Base-by-base conservation (phyloP, 495 filamentous ascomycete species). In the Beverwykella pulmonaria region DNA sequence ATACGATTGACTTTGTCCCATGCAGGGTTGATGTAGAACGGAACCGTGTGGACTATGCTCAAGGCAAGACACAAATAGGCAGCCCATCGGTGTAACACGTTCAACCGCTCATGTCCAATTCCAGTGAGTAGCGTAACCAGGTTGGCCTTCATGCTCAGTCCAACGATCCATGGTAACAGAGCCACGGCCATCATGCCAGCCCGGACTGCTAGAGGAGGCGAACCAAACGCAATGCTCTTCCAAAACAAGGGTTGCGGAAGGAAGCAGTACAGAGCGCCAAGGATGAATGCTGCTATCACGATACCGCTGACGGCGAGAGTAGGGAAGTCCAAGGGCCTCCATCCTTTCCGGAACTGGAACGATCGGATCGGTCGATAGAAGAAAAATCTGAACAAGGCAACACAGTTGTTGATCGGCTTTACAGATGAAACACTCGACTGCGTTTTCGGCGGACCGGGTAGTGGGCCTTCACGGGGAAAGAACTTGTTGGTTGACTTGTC, bases 161-260 rank as follows among this genome's bases (percentile, higher is more conserved):
- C 92, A 22, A 97, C 77, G 58, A 97, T 92, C 90, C 93, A 98
- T 5, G 93, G 93, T 23, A 93, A 88, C 89, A 96, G 90, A 26
- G 93, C 90, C 19, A 97, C 87, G 27, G 93, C 88, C 29, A 97
- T 85, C 93, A 98, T 98, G 46, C 93, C 93, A 15, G 92, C 84
- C 63, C 93, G 88, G 69, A 97, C 89, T 25, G 93, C 92, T 25
- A 98, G 74, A 8, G 93, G 93, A 44, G 93, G 93, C 3, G 94
- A 96, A 32, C 93, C 93, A 59, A 84, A 92, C 29, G 79, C 80
- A 68, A 95, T 93, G 73, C 88, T 90, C 73, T 89, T 80, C 82
- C 89, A 94, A 78, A 90, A 96, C 9, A 93, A 80, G 1, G 92
- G 92, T 65, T 93, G 91, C 48, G 90, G 90, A 25, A 96, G 72